phyloP scores from a whole-genome alignment of 2,329 filamentous ascomycete species.

The Lecanicillium sp. region DNA sequence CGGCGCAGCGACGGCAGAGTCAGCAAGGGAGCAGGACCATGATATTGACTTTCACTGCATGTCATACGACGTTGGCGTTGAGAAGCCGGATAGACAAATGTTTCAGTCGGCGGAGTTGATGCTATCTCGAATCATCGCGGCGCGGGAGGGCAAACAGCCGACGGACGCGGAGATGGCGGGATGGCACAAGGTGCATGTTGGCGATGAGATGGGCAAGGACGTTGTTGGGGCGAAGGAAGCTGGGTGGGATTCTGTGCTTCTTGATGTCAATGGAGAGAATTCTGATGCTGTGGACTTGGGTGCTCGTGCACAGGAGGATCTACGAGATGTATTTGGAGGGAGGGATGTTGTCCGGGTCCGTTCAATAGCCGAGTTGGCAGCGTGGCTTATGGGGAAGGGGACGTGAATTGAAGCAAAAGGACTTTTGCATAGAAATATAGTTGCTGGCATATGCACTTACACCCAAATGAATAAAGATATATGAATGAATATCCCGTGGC shows the following conservation, averaged over 20 bases:
- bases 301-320: too few species aligned
- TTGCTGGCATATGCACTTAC: too few species aligned
- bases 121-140: conserved; percentile 23
- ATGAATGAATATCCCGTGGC: too few species aligned
- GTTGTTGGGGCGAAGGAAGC: conserved; percentile 33
- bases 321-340: too few species aligned
- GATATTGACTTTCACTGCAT: conserved; percentile 50
- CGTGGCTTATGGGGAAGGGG: too few species aligned
- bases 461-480: too few species aligned
- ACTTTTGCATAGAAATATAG: background rate
- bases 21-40: conserved; percentile 8
- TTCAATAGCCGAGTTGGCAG: too few species aligned
- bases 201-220: conserved; percentile 46
- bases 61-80: conserved; percentile 54
- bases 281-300: conserved; percentile 3
- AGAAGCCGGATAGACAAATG: conserved; percentile 50
- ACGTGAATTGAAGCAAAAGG: too few species aligned
- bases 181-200: conserved; percentile 42
- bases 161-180: conserved; percentile 13
- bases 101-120: conserved; percentile 46
- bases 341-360: too few species aligned
- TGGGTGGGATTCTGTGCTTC: conserved; percentile 16
- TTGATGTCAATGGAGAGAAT: conserved; percentile 10
- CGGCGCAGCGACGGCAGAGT: conserved; percentile 8
- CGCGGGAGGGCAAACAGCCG: conserved; percentile 8